A percentile compares a stretch with the other conserved stretches of the same genome.
Evolutionary conservation across 495 filamentous ascomycete genomes (phyloP).

Genomic region (Penicillium bovifimosum): DNA sequence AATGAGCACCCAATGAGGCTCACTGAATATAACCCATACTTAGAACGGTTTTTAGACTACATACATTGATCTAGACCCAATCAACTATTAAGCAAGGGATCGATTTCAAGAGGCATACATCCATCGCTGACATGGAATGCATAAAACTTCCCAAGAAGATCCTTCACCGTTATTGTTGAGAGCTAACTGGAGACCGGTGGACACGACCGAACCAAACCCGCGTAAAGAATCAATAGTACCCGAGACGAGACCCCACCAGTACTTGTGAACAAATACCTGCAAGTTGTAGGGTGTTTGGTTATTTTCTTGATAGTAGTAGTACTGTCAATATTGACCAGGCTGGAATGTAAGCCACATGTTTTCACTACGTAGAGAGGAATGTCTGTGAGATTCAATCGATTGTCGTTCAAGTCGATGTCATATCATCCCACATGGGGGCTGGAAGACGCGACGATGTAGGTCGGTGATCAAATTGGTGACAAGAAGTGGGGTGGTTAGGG

Average conservation of each 20-base stretch:
- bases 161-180: not conserved
- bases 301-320: not conserved
- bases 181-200: not conserved
- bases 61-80: not conserved
- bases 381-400: not conserved
- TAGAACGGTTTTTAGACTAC: not conserved
- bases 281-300: not conserved
- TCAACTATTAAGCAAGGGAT: not conserved
- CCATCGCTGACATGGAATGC: not conserved
- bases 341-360: not conserved
- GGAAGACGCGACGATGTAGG: not conserved
- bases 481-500: not conserved
- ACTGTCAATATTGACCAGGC: not conserved
- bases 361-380: not conserved
- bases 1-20: no score
- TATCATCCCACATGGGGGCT: not conserved
- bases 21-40: no score
- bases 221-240: not conserved
- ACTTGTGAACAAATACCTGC: not conserved
- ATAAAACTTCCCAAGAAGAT: not conserved
- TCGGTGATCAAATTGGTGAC: not conserved
- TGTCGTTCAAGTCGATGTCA: not conserved
- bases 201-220: not conserved
- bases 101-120: not conserved
- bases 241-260: conserved; percentile 3